phyloP scores from a whole-genome alignment of 2,329 filamentous ascomycete species.

The Nemania sp. region DNA sequence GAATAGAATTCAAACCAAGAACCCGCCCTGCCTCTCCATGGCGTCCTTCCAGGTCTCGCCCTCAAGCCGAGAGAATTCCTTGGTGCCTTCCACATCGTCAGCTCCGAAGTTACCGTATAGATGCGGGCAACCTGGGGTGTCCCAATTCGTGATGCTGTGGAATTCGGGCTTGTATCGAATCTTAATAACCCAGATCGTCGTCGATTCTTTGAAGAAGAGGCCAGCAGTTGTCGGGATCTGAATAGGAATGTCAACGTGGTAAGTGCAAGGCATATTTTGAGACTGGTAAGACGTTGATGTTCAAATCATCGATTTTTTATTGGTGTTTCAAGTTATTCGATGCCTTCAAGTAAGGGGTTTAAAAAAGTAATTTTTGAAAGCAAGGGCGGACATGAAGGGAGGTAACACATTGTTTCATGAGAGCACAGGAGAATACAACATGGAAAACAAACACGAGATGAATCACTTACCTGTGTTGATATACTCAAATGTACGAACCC shows the following conservation, averaged over 20 bases:
- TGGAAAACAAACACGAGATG: not conserved
- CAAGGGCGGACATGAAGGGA: not conserved
- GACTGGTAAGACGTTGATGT: not conserved
- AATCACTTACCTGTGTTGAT: slow-evolving; percentile 60
- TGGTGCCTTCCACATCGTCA: slow-evolving; percentile 61
- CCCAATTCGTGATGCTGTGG: slow-evolving; percentile 64
- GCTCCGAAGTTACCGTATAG: slow-evolving; percentile 69
- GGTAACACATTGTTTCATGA: not conserved
- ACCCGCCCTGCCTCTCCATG: slow-evolving; percentile 54
- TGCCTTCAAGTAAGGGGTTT: not conserved
- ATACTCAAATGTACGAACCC: slow-evolving; percentile 73
- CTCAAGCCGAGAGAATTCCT: slow-evolving; percentile 61
- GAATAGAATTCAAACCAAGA: slow-evolving; percentile 51
- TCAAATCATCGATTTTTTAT: not conserved
- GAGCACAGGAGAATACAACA: not conserved
- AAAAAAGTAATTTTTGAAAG: slow-evolving; percentile 3
- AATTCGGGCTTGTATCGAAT: slow-evolving; percentile 61
- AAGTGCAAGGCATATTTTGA: not conserved
- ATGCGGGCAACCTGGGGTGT: slow-evolving; percentile 66
- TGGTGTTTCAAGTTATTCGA: too few relatives aligned
- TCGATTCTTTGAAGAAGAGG: slow-evolving; percentile 48
- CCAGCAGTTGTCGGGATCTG: slow-evolving; percentile 50
- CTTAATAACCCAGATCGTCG: slow-evolving; percentile 55
- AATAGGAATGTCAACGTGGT: not conserved
- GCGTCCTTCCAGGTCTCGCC: slow-evolving; percentile 61